phyloP scores from a whole-genome alignment of 2,329 filamentous ascomycete species.

The Furcasterigmium sp. region DNA sequence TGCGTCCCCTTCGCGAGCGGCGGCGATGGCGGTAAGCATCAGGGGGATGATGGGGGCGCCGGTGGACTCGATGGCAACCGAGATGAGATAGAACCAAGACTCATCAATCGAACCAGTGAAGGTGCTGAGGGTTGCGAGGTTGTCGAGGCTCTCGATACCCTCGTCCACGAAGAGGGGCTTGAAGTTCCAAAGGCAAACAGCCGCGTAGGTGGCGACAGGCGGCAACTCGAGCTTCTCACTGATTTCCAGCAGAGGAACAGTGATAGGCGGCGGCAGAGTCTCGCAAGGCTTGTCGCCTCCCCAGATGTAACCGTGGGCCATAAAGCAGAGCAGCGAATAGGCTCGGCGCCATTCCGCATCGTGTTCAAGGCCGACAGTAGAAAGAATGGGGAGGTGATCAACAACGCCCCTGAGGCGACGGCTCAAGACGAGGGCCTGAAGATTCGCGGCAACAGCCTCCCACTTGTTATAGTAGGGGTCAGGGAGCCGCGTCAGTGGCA shows the following conservation, averaged over 20 bases:
- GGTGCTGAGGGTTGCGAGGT: conserved; percentile 80
- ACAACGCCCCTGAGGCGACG: conserved; percentile 76
- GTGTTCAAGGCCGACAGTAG: conserved; percentile 73
- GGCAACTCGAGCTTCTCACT: conserved; percentile 78
- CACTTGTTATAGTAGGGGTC: conserved; percentile 93
- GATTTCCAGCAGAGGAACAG: conserved; percentile 74
- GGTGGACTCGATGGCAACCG: conserved; percentile 89
- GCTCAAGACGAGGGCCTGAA: conserved; percentile 82
- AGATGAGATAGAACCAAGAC: conserved; percentile 97
- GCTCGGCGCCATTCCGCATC: conserved; percentile 91
- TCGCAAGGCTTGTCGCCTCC: conserved; percentile 80
- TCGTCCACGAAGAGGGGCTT: conserved; percentile 85
- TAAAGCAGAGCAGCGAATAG: conserved; percentile 84
- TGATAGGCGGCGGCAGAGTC: conserved; percentile 72
- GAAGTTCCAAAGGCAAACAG: conserved; percentile 93
- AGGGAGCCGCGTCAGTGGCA: conserved; percentile 74
- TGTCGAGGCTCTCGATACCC: conserved; percentile 75
- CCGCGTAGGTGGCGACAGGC: conserved; percentile 90
- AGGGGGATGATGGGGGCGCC: conserved; percentile 81
- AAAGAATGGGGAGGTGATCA: conserved; percentile 76
- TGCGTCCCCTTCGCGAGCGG: conserved; percentile 66
- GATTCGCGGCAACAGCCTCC: conserved; percentile 80
- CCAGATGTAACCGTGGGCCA: conserved; percentile 96
- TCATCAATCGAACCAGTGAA: conserved; percentile 94
- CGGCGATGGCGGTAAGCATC: conserved; percentile 82